These are phyloP conservation scores for Fusarium buxicola DNA, from an alignment of 2,329 filamentous ascomycete genomes.

Conservation along the genomic window DNA sequence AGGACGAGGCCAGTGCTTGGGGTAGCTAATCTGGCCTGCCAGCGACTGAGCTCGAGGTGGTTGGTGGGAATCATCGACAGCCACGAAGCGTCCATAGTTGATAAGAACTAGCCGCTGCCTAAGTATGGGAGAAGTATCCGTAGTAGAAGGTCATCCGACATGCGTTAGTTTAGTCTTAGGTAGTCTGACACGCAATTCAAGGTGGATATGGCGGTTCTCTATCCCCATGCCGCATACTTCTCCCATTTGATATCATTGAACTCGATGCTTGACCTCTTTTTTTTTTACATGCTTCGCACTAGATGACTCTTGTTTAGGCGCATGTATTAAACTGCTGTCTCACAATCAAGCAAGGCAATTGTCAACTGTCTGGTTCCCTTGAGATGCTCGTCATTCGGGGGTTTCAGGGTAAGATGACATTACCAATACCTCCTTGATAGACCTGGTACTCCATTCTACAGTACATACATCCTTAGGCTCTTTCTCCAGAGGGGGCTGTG, in stretches of 20 bases:
- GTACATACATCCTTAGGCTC: not conserved
- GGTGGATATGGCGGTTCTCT: conserved; percentile 3
- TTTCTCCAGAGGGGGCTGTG: conserved; percentile 24
- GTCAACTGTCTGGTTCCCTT: too few species aligned
- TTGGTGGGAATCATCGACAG: conserved; percentile 19
- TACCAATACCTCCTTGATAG: too few species aligned
- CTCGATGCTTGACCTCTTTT: not conserved
- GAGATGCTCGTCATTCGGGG: too few species aligned
- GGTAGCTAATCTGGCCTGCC: conserved; percentile 35
- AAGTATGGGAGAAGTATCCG: not conserved
- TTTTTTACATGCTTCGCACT: too few species aligned
- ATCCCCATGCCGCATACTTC: not conserved
- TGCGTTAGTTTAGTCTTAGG: not conserved
- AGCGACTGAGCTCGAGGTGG: not conserved
- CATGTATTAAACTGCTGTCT: too few species aligned
- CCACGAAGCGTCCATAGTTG: not conserved
- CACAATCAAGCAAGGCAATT: too few species aligned
- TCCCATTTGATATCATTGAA: not conserved
- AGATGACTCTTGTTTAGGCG: too few species aligned
- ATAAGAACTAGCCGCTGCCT: not conserved
- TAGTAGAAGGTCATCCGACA: not conserved
- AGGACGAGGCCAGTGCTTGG: conserved; percentile 58
- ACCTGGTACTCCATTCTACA: too few species aligned
- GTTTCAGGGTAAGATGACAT: too few species aligned
- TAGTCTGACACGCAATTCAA: conserved; percentile 9